phyloP scores from a whole-genome alignment of 768 basidiomycete species.

The Crassisporium funariophilum region DNA sequence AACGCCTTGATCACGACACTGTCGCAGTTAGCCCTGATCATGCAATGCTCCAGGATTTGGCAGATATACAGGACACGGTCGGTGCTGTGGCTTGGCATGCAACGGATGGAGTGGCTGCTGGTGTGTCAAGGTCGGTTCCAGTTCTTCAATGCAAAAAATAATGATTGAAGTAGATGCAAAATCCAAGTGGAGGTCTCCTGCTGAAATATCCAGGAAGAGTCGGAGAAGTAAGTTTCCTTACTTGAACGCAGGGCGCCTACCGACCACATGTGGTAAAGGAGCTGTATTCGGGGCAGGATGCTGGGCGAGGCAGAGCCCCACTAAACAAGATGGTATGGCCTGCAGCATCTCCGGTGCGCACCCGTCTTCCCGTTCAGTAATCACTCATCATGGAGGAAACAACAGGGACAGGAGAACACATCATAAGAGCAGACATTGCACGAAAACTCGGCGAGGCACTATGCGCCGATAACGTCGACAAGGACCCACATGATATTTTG shows the following conservation, averaged over 20 bases:
- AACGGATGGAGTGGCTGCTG: conserved; percentile 55
- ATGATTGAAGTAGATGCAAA: neutral
- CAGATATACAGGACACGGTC: conserved; percentile 73
- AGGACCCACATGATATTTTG: conserved; percentile 61
- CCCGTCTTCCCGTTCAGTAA: conserved; percentile 1
- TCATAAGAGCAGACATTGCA: conserved; percentile 59
- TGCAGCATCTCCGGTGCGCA: conserved; percentile 71
- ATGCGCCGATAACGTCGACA: conserved; percentile 2
- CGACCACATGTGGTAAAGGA: conserved; percentile 55
- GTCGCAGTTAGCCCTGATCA: conserved; percentile 35
- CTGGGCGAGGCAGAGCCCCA: conserved; percentile 54
- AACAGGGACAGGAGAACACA: conserved; percentile 75
- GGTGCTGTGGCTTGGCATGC: conserved; percentile 68
- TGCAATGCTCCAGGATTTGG: conserved; percentile 16
- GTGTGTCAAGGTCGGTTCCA: conserved; percentile 73
- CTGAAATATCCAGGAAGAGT: conserved; percentile 74
- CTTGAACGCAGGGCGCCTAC: neutral
- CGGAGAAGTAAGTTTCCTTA: conserved; percentile 70
- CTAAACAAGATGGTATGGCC: conserved; percentile 43
- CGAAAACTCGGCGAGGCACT: conserved; percentile 53
- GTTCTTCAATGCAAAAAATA: too few relatives aligned
- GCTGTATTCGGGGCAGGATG: conserved; percentile 76
- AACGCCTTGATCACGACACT: conserved; percentile 38
- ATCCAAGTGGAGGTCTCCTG: conserved; percentile 71
- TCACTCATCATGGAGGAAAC: neutral